Percentiles rank a stretch among this genome's conserved stretches.
Conservation (phyloP, 1,139 yeast genomes). For the Yamadazyma siamensis region DNA sequence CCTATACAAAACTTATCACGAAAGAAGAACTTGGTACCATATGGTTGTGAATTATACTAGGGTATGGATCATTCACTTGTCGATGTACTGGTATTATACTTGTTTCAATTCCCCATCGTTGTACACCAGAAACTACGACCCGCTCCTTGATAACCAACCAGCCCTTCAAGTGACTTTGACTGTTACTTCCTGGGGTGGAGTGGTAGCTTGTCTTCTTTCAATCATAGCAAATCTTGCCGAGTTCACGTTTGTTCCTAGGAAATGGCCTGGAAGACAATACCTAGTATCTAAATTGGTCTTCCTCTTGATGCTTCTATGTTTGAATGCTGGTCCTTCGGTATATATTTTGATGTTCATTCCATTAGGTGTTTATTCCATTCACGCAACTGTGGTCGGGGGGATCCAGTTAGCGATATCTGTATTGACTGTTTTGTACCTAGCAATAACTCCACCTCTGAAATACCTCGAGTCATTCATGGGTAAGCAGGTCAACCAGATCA, state of each 20-base stretch:
- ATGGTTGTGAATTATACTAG: conserved; percentile 72
- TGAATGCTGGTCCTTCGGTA: conserved; percentile 61
- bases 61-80: conserved; percentile 77
- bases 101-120: conserved; percentile 74
- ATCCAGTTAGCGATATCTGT: conserved; percentile 61
- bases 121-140: conserved; percentile 62
- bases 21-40: conserved; percentile 77
- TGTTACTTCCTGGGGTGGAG: conserved; percentile 69
- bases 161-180: conserved; percentile 59
- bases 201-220: conserved; percentile 62
- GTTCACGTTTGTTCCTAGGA: conserved; percentile 61
- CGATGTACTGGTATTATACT: conserved; percentile 81
- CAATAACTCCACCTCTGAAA: conserved; percentile 49
- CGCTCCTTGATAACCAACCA: conserved; percentile 60
- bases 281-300: conserved; percentile 42
- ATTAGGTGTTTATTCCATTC: conserved; percentile 43
- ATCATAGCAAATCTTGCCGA: conserved; percentile 63
- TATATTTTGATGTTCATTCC: conserved; percentile 57
- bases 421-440: conserved; percentile 56
- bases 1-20: conserved; percentile 71
- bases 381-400: conserved; percentile 52
- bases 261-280: conserved; percentile 64
- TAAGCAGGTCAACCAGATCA: conserved; percentile 4
- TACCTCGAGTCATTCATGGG: conserved; percentile 33
- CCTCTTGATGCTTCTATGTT: conserved; percentile 36